Conservation (phyloP, 2,329 filamentous ascomycete species). For the Gyromitra esculenta region DNA sequence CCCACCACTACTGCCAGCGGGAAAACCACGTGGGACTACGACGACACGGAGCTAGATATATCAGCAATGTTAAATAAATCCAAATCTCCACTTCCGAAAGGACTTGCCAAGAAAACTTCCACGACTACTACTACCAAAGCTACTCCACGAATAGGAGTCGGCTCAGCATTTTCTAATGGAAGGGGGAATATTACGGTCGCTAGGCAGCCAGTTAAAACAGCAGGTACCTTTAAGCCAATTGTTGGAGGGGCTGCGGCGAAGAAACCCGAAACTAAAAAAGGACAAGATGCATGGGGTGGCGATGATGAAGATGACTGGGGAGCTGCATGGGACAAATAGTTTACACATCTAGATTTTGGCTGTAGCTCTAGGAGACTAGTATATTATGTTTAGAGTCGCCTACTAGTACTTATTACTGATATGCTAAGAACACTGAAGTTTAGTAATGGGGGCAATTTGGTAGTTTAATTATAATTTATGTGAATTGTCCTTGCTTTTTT, state of each 20-base stretch:
- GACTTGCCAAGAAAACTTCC: conserved; percentile 71
- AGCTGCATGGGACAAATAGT: conserved; percentile 53
- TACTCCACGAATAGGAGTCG: conserved; percentile 54
- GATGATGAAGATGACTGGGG: conserved; percentile 55
- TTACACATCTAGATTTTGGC: background rate
- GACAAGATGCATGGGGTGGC: conserved; percentile 70
- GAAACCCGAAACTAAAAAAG: conserved; percentile 74
- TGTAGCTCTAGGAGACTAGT: background rate
- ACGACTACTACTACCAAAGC: conserved; percentile 61
- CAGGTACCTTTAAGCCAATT: conserved; percentile 59
- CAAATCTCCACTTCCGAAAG: conserved; percentile 76
- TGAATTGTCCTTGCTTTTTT: conserved; percentile 15
- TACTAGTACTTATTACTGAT: conserved; percentile 6
- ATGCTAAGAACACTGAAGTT: conserved; percentile 4
- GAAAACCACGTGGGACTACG: conserved; percentile 23
- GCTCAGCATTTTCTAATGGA: conserved; percentile 17
- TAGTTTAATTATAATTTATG: conserved; percentile 13
- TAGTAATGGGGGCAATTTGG: conserved; percentile 8
- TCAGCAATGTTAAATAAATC: conserved; percentile 41
- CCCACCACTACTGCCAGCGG: conserved; percentile 3
- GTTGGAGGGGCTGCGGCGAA: conserved; percentile 63
- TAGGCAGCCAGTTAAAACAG: conserved; percentile 61
- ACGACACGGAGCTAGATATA: conserved; percentile 42
- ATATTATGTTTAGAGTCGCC: background rate
- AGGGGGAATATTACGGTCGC: conserved; percentile 23